Base-by-base conservation (phyloP, 495 filamentous ascomycete genomes). In the Sordaria brevicollis region DNA sequence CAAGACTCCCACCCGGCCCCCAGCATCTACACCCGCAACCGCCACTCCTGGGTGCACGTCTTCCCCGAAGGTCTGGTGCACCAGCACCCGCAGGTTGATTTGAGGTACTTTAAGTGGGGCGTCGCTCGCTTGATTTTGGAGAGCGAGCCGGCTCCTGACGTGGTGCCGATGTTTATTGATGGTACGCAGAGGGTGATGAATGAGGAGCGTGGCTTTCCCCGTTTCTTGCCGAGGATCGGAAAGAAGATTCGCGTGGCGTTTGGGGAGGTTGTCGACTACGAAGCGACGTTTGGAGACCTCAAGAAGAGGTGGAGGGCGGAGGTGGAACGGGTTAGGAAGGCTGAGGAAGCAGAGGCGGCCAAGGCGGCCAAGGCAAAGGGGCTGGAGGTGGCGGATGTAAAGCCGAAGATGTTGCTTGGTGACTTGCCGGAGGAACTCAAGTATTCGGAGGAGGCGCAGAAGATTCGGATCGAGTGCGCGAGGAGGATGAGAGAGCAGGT, bases 21-120 rank as follows among this genome's bases (percentile, higher is more conserved):
- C 8, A 84, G 89, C 3, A 74, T 79, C 36, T 88, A 86, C 77
- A 70, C 80, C 0, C 72, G 65, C n/a, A 83, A 87, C 67, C 81
- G 82, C 35, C 83, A 91, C 79, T 84, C 85, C 41, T 97, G 94
- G 95, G 82, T 98, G 3, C 95, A 99, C 80, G 90, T 98, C 54
- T 99, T 97, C 80, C 95, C 95, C 38, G 95, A 99, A 79, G 95
- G 93, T 15, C 90, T 89, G 72, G 91, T 97, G 29, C 94, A 98
- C 80, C 95, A 99, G 81, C 88, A 93, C 69, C 88, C 91, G 3
- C 78, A 84, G 35, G 88, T 89, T 72, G 87, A 88, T 38, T 90
- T 97, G 87, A 91, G 94, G 11, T 99, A 99, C 82, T 97, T 97
- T 86, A 96, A 95, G 79, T 99, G 95, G 95, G 95, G 95, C 6